Percentiles rank a stretch among this genome's conserved stretches.
These are phyloP conservation scores for Blastomyces emzantsi DNA, from an alignment of 2,329 filamentous ascomycete genomes.

Conservation along the genomic window DNA sequence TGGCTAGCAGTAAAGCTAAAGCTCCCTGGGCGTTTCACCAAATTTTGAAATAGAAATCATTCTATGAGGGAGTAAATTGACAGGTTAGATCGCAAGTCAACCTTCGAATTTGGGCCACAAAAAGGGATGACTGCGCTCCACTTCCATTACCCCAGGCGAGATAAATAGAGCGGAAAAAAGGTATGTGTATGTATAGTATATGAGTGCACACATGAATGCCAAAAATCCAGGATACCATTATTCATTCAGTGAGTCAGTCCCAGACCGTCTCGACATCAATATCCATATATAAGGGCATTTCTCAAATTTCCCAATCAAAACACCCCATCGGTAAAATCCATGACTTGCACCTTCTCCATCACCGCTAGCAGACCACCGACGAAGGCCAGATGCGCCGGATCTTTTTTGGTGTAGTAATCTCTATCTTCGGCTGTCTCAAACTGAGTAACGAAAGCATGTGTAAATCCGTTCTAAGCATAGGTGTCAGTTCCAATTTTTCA, in stretches of 20 bases:
- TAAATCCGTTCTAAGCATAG: constrained; percentile 48
- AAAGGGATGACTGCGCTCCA: too few species aligned
- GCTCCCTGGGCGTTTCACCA: not conserved
- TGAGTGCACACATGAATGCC: not conserved
- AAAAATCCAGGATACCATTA: not conserved
- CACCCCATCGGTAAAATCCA: constrained; percentile 27
- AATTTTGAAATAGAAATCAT: not conserved
- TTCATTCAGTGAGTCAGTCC: not conserved
- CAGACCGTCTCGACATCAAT: not conserved
- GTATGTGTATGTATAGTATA: not conserved
- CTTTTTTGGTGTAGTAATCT: constrained; percentile 58
- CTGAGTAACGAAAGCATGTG: constrained; percentile 60
- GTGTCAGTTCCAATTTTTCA: not conserved
- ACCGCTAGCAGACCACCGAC: constrained; percentile 34
- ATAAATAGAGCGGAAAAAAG: not conserved
- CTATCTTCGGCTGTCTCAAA: constrained; percentile 57
- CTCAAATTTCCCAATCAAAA: constrained; percentile 15
- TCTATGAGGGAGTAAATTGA: not conserved
- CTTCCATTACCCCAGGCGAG: not conserved
- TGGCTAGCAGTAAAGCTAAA: not conserved
- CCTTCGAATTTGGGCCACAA: not conserved
- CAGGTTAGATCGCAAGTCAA: not conserved
- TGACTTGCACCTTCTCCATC: constrained; percentile 28
- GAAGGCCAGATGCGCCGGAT: constrained; percentile 56
- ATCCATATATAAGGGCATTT: not conserved